Percentiles rank a stretch among this genome's conserved stretches.
phyloP scores from a whole-genome alignment of 228 moss, liverwort and hornwort species.

The Sphagnum magellanicum region DNA sequence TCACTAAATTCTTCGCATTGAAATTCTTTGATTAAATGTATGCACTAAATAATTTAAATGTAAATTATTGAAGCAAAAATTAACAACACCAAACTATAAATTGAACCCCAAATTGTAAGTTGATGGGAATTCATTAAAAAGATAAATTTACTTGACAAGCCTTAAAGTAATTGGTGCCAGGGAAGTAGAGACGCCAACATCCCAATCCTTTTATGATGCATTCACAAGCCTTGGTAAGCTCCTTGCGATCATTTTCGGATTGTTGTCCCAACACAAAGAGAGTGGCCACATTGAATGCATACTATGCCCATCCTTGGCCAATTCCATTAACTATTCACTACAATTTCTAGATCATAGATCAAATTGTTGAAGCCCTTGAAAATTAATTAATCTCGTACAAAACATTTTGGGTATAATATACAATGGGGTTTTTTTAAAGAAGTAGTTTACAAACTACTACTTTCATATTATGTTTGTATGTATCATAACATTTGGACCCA shows the following conservation, averaged over 20 bases:
- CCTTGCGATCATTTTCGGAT: neutral
- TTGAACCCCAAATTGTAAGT: neutral
- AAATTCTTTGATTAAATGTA: neutral
- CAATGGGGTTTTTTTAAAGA: no score
- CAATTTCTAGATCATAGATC: neutral
- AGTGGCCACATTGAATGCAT: constrained; percentile 12
- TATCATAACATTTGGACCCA: no score
- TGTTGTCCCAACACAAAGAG: constrained; percentile 9
- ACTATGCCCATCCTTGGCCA: constrained; percentile 3
- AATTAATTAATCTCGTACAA: no score
- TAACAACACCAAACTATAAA: neutral
- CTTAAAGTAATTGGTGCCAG: constrained; percentile 22
- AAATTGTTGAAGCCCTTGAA: no score
- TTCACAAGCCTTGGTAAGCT: constrained; percentile 11
- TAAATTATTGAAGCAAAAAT: neutral
- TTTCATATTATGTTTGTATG: no score
- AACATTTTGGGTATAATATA: no score
- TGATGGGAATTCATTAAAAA: neutral
- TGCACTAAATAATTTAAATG: neutral
- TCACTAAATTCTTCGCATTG: neutral
- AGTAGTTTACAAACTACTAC: no score
- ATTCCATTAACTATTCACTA: neutral
- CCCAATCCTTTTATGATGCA: constrained; percentile 15
- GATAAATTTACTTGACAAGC: constrained; percentile 15
- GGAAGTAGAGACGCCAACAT: constrained; percentile 18